These are phyloP conservation scores for Ephemerocybe angulata DNA, from an alignment of 768 basidiomycete species.

Conservation along the genomic window DNA sequence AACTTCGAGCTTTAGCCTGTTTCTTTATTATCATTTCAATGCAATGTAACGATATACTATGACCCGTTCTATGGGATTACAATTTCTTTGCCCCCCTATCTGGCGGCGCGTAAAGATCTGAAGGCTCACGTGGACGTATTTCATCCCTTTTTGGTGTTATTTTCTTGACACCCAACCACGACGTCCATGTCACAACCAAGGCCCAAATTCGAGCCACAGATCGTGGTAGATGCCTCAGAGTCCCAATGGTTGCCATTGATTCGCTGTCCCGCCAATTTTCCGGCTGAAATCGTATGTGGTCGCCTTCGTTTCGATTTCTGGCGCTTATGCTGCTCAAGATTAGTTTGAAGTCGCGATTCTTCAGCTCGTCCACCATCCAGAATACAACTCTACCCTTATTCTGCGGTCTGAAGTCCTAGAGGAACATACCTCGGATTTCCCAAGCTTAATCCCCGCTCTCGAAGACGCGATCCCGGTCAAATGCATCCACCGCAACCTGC, in stretches of 20 bases:
- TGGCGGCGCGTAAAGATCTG: too few species aligned
- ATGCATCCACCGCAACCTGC: slow-evolving; percentile 61
- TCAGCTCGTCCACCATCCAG: slow-evolving; percentile 82
- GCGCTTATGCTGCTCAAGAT: slow-evolving; percentile 3
- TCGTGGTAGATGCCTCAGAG: not conserved
- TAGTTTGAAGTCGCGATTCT: slow-evolving; percentile 73
- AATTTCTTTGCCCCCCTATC: too few species aligned
- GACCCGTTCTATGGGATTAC: too few species aligned
- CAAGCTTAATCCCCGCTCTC: slow-evolving; percentile 33
- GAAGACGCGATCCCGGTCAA: slow-evolving; percentile 37
- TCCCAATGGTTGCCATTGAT: slow-evolving; percentile 19
- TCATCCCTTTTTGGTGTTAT: not conserved
- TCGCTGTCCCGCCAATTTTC: slow-evolving; percentile 23
- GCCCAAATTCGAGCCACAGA: not conserved
- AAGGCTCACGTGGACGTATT: too few species aligned
- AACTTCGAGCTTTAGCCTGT: too few species aligned
- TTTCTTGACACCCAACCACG: not conserved
- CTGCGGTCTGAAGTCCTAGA: slow-evolving; percentile 71
- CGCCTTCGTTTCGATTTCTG: not conserved
- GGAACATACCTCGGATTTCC: slow-evolving; percentile 34
- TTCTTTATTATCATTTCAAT: too few species aligned
- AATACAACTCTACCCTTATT: slow-evolving; percentile 90
- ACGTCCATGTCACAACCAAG: not conserved
- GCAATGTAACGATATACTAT: too few species aligned
- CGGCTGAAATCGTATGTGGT: slow-evolving; percentile 21